Base-by-base conservation (phyloP, 2,329 filamentous ascomycete species). In the Orbilia quercus region DNA sequence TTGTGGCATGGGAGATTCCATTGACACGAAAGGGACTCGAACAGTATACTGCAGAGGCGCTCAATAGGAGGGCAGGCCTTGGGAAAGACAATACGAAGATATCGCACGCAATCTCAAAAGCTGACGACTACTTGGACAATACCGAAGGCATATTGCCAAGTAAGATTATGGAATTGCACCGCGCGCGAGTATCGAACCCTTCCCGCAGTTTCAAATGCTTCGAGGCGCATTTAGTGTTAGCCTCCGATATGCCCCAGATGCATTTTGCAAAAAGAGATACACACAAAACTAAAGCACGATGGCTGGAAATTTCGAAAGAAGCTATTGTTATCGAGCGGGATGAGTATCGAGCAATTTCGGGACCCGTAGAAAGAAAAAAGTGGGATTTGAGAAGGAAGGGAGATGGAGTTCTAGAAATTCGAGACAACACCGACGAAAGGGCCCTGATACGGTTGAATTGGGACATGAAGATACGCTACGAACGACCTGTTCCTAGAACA, bases 1-100 rank as follows among this genome's bases (percentile, higher is more conserved):
- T 73, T 6, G 40, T 73, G 7, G 40, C 60, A 9, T 73, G 69
- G 69, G 60, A 73, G 12, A 66, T 73, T 12, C 69, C 69, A 12
- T 18, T 73, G 12, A 73, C 60, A 1, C 25, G 54, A 40, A 55
- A 55, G 22, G 69, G 69, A 1, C 14, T 73, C 1, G 60, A 66
- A 18, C 44, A 20, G 11, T 66, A 62, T 31, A 55, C 60, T 0
- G 18, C 34, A 0, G 31, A 62, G 16, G 23, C 42, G 16, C 38
- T 73, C 4, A 73, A 73, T 38, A 16, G 14, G 16, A 57, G 42
- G 18, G 38, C 55, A 2, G 54, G 54, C 2, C 25, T 64, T 28
- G n/a, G 51, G 1, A 31, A 36, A 1, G 42, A 42, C 1, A 28
- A 40, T 34, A 0, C 31, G 7, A 4, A 11, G 16, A 9, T 7